Percentiles rank a stretch among this genome's conserved stretches.
phyloP scores from a whole-genome alignment of 352 stramenopile genomes.

The Globisporangium canariense region DNA sequence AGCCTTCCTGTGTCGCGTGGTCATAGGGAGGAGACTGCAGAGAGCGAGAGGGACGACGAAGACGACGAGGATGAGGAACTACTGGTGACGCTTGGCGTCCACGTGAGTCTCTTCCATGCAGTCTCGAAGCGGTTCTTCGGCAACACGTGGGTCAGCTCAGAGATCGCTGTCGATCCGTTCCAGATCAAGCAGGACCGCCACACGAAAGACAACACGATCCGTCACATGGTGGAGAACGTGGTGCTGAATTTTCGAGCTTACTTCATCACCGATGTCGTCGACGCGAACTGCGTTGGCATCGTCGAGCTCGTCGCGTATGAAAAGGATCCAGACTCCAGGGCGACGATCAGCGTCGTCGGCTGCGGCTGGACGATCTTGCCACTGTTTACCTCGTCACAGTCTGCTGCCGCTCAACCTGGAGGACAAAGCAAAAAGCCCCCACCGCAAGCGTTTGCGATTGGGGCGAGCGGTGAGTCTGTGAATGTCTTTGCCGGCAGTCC shows the following conservation, averaged over 20 bases:
- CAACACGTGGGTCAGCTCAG: conserved; percentile 87
- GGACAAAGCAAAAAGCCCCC: conserved; percentile 13
- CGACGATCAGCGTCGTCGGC: conserved; percentile 61
- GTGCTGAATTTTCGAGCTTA: conserved; percentile 73
- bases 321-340: conserved; percentile 79
- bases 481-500: conserved; percentile 74
- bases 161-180: conserved; percentile 48
- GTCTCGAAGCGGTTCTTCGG: conserved; percentile 88
- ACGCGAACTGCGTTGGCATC: conserved; percentile 90
- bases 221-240: conserved; percentile 50
- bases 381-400: conserved; percentile 58
- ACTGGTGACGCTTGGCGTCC: conserved; percentile 64
- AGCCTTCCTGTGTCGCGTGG: conserved; percentile 1
- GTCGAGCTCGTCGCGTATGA: conserved; percentile 91
- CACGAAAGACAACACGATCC: conserved; percentile 39
- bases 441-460: conserved; percentile 27
- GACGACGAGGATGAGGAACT: conserved; percentile 44
- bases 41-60: conserved; percentile 25
- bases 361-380: conserved; percentile 93
- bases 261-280: conserved; percentile 82
- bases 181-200: conserved; percentile 50
- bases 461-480: conserved; percentile 45
- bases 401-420: conserved; percentile 17
- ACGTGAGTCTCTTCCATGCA: conserved; percentile 89
- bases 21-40: conserved; percentile 19